phyloP scores from a whole-genome alignment of 139 green algal species.

The Diplosphaera chodatii region DNA sequence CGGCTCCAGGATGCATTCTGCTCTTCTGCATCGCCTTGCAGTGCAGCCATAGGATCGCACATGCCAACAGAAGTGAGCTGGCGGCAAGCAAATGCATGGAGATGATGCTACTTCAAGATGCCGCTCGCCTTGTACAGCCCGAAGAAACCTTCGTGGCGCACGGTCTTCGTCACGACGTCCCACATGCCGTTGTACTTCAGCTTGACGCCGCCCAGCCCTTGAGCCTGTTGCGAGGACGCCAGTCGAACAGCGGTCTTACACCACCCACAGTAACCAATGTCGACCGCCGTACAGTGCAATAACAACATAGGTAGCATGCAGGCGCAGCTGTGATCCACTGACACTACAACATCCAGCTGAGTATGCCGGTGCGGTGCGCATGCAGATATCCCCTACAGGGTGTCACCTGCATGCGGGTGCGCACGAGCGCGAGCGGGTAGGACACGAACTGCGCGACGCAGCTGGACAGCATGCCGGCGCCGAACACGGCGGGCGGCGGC shows the following conservation, averaged over 20 bases:
- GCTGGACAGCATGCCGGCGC: slow-evolving; percentile 70
- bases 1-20: no score
- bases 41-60: not conserved
- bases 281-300: slow-evolving; percentile 48
- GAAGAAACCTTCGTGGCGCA: slow-evolving; percentile 57
- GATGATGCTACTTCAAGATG: not conserved
- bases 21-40: no score
- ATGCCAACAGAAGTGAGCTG: no score
- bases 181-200: slow-evolving; percentile 75
- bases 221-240: slow-evolving; percentile 44
- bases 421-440: slow-evolving; percentile 78
- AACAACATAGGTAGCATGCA: no score
- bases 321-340: no score
- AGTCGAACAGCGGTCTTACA: no score
- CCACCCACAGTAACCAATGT: slow-evolving; percentile 65
- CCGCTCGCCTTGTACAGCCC: slow-evolving; percentile 68
- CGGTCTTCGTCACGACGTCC: slow-evolving; percentile 67
- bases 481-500: slow-evolving; percentile 65
- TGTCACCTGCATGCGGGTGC: slow-evolving; percentile 68
- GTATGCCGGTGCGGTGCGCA: slow-evolving; percentile 57
- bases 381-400: no score
- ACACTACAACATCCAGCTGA: slow-evolving; percentile 70
- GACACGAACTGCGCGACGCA: slow-evolving; percentile 75
- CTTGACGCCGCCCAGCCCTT: slow-evolving; percentile 45
- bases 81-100: not conserved